Evolutionary conservation across 1,284 basidiomycete genomes (phyloP).

Genomic region (Ceratobasidium sp.): DNA sequence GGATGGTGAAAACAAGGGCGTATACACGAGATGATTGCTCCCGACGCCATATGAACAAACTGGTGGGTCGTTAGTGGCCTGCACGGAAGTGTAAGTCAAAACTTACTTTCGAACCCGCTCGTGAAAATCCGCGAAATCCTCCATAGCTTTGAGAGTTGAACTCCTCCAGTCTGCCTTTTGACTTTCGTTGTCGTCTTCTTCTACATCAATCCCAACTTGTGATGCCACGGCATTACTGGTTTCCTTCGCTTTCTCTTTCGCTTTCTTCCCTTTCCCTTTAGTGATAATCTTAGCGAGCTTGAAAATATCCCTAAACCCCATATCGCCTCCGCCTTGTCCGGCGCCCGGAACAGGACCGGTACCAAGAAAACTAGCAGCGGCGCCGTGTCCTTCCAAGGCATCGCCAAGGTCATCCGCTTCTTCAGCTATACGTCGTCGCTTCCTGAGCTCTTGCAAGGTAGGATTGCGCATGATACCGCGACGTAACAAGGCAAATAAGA

Average conservation of each 20-base stretch:
- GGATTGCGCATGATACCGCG: slow-evolving; percentile 63
- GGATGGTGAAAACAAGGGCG: slow-evolving; percentile 50
- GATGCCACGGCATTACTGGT: slow-evolving; percentile 37
- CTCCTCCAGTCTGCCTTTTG: slow-evolving; percentile 57
- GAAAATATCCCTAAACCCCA: slow-evolving; percentile 22
- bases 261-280: slow-evolving; percentile 49
- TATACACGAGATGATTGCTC: slow-evolving; percentile 60
- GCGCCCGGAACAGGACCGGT: slow-evolving; percentile 12
- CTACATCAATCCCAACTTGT: slow-evolving; percentile 18
- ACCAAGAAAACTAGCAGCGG: slow-evolving; percentile 8
- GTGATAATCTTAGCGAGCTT: slow-evolving; percentile 29
- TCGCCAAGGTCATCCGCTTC: slow-evolving; percentile 62
- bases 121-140: slow-evolving; percentile 65
- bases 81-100: neutral
- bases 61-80: slow-evolving; percentile 45
- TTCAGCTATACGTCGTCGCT: slow-evolving; percentile 57
- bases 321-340: slow-evolving; percentile 25
- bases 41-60: slow-evolving; percentile 69
- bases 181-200: slow-evolving; percentile 47
- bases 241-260: slow-evolving; percentile 45
- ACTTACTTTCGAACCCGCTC: slow-evolving; percentile 73
- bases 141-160: slow-evolving; percentile 52
- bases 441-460: slow-evolving; percentile 60
- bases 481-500: slow-evolving; percentile 60
- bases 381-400: slow-evolving; percentile 50